These are phyloP conservation scores for Debaryomycetaceae sp. DNA, from an alignment of 1,139 yeast genomes.

Conservation along the genomic window DNA sequence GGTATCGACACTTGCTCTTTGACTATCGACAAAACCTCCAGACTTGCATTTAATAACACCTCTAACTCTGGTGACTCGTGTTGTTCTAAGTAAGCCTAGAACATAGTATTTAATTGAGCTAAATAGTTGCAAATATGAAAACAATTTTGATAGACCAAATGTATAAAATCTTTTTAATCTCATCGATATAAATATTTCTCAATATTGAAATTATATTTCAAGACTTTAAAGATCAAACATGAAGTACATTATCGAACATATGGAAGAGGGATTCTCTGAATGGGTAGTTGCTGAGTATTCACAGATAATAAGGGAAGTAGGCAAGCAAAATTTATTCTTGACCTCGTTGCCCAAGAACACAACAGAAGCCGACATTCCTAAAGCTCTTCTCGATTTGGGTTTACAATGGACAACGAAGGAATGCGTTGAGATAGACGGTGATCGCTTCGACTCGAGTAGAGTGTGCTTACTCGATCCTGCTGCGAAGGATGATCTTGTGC, in stretches of 20 bases:
- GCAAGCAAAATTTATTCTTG: slow-evolving; percentile 67
- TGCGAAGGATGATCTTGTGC: slow-evolving; percentile 69
- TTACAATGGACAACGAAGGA: slow-evolving; percentile 81
- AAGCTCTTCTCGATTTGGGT: slow-evolving; percentile 55
- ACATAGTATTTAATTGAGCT: background rate
- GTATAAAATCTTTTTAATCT: background rate
- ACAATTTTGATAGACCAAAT: background rate
- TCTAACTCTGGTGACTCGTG: slow-evolving; percentile 11
- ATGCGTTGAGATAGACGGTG: slow-evolving; percentile 48
- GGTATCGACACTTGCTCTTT: slow-evolving; percentile 37
- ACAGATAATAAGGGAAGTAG: slow-evolving; percentile 80
- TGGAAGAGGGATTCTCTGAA: slow-evolving; percentile 95
- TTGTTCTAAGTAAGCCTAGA: slow-evolving; percentile 13
- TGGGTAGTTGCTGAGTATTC: slow-evolving; percentile 91
- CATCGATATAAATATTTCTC: background rate
- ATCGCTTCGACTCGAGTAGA: slow-evolving; percentile 43
- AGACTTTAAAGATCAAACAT: slow-evolving; percentile 23
- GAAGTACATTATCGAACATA: slow-evolving; percentile 94
- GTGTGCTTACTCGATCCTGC: slow-evolving; percentile 89
- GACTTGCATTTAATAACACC: slow-evolving; percentile 34
- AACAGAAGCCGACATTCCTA: slow-evolving; percentile 63
- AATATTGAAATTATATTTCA: too few relatives aligned
- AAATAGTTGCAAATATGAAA: background rate
- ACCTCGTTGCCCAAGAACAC: slow-evolving; percentile 72
- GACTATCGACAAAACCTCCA: slow-evolving; percentile 38